phyloP scores from a whole-genome alignment of 169 alveolate species.

The Cryptosporidium parvum region DNA sequence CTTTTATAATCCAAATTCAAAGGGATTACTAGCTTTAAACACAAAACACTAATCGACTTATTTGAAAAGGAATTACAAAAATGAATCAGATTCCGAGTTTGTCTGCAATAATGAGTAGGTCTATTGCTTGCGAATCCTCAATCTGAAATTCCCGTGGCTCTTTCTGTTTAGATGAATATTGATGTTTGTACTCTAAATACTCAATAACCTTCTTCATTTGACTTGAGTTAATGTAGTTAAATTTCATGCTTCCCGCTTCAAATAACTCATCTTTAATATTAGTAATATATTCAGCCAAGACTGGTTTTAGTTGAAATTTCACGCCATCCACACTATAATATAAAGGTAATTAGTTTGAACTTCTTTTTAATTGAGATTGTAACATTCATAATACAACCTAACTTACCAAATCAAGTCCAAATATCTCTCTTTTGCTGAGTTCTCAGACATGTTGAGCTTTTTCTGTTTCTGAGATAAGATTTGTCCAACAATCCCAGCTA shows the following conservation, averaged over 20 bases:
- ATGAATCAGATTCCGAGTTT: slow-evolving; percentile 37
- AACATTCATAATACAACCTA: not conserved
- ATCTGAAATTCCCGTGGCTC: not conserved
- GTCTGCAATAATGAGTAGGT: slow-evolving; percentile 63
- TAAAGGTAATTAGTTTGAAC: not conserved
- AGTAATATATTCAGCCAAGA: slow-evolving; percentile 17
- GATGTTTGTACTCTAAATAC: slow-evolving; percentile 41
- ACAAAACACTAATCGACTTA: not conserved
- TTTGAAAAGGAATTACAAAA: not conserved
- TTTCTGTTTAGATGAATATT: not conserved
- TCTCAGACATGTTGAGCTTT: not conserved
- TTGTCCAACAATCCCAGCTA: not conserved
- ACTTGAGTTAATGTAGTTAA: slow-evolving; percentile 48
- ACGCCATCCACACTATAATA: slow-evolving; percentile 31
- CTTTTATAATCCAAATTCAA: not conserved
- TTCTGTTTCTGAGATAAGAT: not conserved
- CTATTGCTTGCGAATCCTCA: slow-evolving; percentile 39
- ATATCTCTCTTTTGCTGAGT: not conserved
- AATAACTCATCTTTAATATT: slow-evolving; percentile 23
- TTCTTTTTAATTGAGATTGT: not conserved
- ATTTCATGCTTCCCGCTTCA: slow-evolving; percentile 9
- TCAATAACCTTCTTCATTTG: slow-evolving; percentile 56
- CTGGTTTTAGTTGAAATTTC: not conserved
- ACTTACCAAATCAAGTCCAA: slow-evolving; percentile 46
- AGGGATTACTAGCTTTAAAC: not conserved